phyloP scores from a whole-genome alignment of 345 rosid species.

The Lepidium africanum region DNA sequence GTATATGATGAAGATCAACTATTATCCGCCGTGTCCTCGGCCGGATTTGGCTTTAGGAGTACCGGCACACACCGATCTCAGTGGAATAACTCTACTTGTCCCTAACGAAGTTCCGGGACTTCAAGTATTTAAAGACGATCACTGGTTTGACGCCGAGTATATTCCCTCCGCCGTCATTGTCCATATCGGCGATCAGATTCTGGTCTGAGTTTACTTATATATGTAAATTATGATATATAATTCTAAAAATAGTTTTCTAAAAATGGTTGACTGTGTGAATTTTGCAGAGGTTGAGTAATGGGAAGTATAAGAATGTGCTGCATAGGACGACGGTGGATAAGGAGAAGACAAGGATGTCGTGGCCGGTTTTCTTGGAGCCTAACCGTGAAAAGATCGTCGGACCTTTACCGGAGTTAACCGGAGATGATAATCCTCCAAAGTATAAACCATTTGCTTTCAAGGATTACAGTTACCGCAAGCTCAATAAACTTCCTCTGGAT shows the following conservation, averaged over 20 bases:
- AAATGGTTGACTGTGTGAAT: neutral
- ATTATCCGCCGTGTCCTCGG: conserved; percentile 84
- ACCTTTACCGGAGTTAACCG: conserved; percentile 51
- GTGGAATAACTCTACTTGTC: conserved; percentile 62
- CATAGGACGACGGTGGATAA: conserved; percentile 68
- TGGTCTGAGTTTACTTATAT: conserved; percentile 30
- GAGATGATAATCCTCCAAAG: conserved; percentile 39
- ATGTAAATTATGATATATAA: too few species aligned
- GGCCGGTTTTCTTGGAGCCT: conserved; percentile 95
- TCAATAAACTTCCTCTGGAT: conserved; percentile 61
- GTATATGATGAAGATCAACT: conserved; percentile 75
- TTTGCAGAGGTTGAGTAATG: conserved; percentile 70
- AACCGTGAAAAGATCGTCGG: conserved; percentile 51
- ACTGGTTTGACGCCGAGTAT: conserved; percentile 62
- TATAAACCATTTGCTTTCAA: conserved; percentile 56
- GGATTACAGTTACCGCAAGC: conserved; percentile 69
- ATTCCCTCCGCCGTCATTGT: conserved; percentile 70
- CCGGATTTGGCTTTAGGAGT: conserved; percentile 86
- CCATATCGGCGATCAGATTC: conserved; percentile 78
- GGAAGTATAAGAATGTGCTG: conserved; percentile 53
- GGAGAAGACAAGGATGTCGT: conserved; percentile 80
- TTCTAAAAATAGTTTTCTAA: too few species aligned
- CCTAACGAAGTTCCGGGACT: conserved; percentile 85
- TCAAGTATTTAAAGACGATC: conserved; percentile 61
- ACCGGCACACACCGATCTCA: conserved; percentile 73